Conservation (phyloP, 441 rosid species). For the Adansonia rubrostipa region DNA sequence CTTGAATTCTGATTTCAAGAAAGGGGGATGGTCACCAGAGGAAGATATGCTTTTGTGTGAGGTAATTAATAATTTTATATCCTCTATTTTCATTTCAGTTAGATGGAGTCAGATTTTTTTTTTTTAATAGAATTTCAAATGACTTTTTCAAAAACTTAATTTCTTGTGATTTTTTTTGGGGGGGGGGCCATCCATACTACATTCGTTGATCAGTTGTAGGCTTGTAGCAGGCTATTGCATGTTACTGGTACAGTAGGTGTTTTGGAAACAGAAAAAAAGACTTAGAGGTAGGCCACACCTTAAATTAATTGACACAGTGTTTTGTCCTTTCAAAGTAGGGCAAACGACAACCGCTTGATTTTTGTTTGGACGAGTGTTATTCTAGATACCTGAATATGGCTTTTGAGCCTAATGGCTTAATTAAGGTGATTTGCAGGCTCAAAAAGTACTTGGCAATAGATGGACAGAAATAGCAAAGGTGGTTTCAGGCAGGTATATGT, state of each 20-base stretch:
- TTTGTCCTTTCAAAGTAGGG: conserved; percentile 29
- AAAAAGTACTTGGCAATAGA: conserved; percentile 86
- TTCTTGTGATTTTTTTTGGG: conserved; percentile 9
- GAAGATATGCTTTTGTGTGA: conserved; percentile 95
- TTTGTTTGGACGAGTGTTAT: conserved; percentile 25
- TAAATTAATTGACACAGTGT: not conserved
- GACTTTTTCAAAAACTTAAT: not conserved
- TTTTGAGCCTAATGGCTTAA: conserved; percentile 33
- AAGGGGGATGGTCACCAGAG: conserved; percentile 98
- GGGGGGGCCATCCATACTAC: not conserved
- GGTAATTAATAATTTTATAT: conserved; percentile 42
- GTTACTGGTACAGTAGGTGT: conserved; percentile 14
- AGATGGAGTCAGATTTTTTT: too few species aligned
- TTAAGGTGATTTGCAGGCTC: conserved; percentile 63
- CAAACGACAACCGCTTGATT: conserved; percentile 4
- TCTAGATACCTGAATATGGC: conserved; percentile 21
- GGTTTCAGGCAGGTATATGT: conserved; percentile 90
- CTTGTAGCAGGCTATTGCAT: conserved; percentile 10
- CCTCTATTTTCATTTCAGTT: too few species aligned
- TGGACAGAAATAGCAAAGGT: conserved; percentile 99
- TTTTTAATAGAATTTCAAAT: not conserved
- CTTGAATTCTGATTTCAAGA: conserved; percentile 94
- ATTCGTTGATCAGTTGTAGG: conserved; percentile 11
- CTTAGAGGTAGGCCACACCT: conserved; percentile 32
- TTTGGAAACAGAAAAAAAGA: conserved; percentile 15